phyloP scores from a whole-genome alignment of 2,329 filamentous ascomycete species.

The Xylariaceae sp. region DNA sequence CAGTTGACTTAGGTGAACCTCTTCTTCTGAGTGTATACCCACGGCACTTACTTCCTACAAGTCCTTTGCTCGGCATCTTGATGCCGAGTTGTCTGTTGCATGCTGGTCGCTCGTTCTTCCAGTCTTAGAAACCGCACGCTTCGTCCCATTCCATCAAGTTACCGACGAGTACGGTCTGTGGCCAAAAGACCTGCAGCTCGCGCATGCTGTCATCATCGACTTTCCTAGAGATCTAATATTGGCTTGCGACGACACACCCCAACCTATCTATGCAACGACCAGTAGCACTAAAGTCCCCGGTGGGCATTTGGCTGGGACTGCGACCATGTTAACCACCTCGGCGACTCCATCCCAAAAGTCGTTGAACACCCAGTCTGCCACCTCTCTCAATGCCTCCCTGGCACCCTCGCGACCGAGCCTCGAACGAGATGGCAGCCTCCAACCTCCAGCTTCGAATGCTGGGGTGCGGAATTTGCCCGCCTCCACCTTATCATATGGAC shows the following conservation, averaged over 20 bases:
- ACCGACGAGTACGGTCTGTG: slow-evolving; percentile 9
- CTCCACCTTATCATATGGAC: slow-evolving; percentile 66
- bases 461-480: slow-evolving; percentile 57
- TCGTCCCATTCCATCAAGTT: background rate
- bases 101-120: slow-evolving; percentile 2
- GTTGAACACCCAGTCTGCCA: slow-evolving; percentile 50
- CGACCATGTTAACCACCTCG: slow-evolving; percentile 59
- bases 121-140: background rate
- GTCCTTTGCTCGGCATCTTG: background rate
- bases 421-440: slow-evolving; percentile 61
- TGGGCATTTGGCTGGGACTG: slow-evolving; percentile 41
- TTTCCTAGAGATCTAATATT: slow-evolving; percentile 8
- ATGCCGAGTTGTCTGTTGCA: background rate
- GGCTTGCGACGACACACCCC: slow-evolving; percentile 16
- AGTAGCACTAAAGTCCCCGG: slow-evolving; percentile 31
- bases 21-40: too few relatives aligned
- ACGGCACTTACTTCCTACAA: too few relatives aligned
- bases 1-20: too few relatives aligned
- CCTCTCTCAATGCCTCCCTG: slow-evolving; percentile 45
- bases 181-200: slow-evolving; percentile 7
- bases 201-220: slow-evolving; percentile 15
- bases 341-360: slow-evolving; percentile 61
- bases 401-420: slow-evolving; percentile 53
- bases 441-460: slow-evolving; percentile 48
- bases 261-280: slow-evolving; percentile 35